phyloP scores from a whole-genome alignment of 768 basidiomycete species.

The Lentinula guzmanii region DNA sequence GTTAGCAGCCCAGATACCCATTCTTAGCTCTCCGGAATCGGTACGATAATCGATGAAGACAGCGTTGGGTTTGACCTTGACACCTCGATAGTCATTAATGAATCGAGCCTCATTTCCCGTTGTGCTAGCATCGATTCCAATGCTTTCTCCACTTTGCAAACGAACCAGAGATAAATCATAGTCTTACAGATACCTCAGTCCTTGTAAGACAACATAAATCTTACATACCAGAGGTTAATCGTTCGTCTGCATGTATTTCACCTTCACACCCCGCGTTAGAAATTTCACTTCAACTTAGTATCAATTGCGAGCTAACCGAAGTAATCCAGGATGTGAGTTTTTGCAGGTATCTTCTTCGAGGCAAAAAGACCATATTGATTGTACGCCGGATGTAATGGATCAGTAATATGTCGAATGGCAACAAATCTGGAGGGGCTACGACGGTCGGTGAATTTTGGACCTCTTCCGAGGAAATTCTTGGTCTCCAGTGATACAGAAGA shows the following conservation, averaged over 20 bases:
- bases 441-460: neutral
- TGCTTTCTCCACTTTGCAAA: slow-evolving; percentile 44
- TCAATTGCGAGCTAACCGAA: slow-evolving; percentile 22
- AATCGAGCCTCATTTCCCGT: slow-evolving; percentile 89
- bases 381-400: slow-evolving; percentile 61
- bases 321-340: slow-evolving; percentile 72
- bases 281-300: neutral
- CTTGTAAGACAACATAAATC: neutral
- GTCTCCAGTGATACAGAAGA: slow-evolving; percentile 44
- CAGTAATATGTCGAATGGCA: slow-evolving; percentile 51
- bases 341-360: slow-evolving; percentile 58
- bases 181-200: slow-evolving; percentile 21
- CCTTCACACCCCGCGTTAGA: slow-evolving; percentile 30
- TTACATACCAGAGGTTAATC: slow-evolving; percentile 44
- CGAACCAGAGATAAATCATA: slow-evolving; percentile 85
- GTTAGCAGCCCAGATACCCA: slow-evolving; percentile 67
- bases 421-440: slow-evolving; percentile 27
- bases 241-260: slow-evolving; percentile 75
- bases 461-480: slow-evolving; percentile 27
- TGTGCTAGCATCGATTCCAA: slow-evolving; percentile 71
- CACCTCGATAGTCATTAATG: slow-evolving; percentile 85
- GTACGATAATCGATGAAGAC: slow-evolving; percentile 56
- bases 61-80: slow-evolving; percentile 64
- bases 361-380: slow-evolving; percentile 85
- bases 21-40: slow-evolving; percentile 56